A percentile compares a stretch with the other conserved stretches of the same genome.
Conservation (phyloP, 352 stramenopile genomes). For the Stramenopiles sp. region DNA sequence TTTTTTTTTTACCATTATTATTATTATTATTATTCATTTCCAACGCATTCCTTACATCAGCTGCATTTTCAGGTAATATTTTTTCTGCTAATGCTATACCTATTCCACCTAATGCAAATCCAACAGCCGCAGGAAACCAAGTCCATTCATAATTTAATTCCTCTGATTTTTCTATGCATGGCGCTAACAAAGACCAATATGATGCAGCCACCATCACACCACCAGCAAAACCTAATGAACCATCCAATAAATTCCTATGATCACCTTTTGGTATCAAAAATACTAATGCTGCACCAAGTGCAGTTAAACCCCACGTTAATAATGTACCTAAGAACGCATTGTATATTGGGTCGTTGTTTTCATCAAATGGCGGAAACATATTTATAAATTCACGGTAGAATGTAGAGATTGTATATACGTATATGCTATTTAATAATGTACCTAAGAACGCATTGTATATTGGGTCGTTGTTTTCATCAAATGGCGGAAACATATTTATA, state of each 20-base stretch:
- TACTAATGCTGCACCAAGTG: slow-evolving; percentile 24
- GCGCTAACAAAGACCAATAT: slow-evolving; percentile 60
- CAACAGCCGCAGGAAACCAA: slow-evolving; percentile 51
- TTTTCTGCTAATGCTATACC: slow-evolving; percentile 48
- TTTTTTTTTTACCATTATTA: slow-evolving; percentile 6
- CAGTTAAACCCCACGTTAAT: slow-evolving; percentile 54
- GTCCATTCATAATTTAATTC: slow-evolving; percentile 51
- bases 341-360: slow-evolving; percentile 39
- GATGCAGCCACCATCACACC: slow-evolving; percentile 66
- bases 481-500: slow-evolving; percentile 17
- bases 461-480: slow-evolving; percentile 46
- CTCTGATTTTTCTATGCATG: slow-evolving; percentile 54
- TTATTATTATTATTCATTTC: neutral
- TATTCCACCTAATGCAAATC: slow-evolving; percentile 45
- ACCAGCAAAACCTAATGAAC: slow-evolving; percentile 43
- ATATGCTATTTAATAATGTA: too few relatives aligned
- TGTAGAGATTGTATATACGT: too few relatives aligned
- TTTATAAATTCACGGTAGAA: too few relatives aligned
- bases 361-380: slow-evolving; percentile 31
- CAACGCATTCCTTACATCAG: neutral
- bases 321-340: slow-evolving; percentile 53
- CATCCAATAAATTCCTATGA: slow-evolving; percentile 15
- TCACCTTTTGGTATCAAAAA: slow-evolving; percentile 18
- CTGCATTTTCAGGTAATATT: slow-evolving; percentile 10
- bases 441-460: slow-evolving; percentile 50